A percentile compares a stretch with the other conserved stretches of the same genome.
phyloP scores from a whole-genome alignment of 257 asterid species.

The Ilex asprella region DNA sequence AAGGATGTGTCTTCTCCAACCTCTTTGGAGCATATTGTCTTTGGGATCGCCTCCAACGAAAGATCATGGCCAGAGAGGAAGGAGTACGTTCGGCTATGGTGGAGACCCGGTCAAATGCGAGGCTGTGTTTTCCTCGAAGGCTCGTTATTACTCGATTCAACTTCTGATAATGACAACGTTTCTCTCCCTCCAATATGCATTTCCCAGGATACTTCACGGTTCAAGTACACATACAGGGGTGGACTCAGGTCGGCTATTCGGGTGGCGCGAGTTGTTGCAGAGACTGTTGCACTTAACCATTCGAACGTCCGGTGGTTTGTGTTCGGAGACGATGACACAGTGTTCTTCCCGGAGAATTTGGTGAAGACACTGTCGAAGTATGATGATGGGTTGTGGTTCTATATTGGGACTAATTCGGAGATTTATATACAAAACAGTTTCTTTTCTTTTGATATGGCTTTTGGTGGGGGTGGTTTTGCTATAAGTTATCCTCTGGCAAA shows the following conservation, averaged over 20 bases:
- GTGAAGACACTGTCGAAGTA: slow-evolving; percentile 67
- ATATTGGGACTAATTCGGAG: slow-evolving; percentile 67
- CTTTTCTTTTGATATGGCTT: slow-evolving; percentile 67
- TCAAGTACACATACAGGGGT: slow-evolving; percentile 46
- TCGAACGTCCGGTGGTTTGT: slow-evolving; percentile 73
- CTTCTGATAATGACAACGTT: slow-evolving; percentile 5
- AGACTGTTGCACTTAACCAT: slow-evolving; percentile 49
- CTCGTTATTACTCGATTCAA: slow-evolving; percentile 16
- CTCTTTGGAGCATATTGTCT: slow-evolving; percentile 56
- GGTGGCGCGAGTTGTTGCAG: slow-evolving; percentile 59
- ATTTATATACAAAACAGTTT: slow-evolving; percentile 44
- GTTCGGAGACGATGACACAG: slow-evolving; percentile 83
- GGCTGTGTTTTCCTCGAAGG: slow-evolving; percentile 76
- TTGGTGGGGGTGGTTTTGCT: slow-evolving; percentile 93
- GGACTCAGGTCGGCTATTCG: slow-evolving; percentile 76
- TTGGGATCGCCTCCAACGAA: slow-evolving; percentile 65
- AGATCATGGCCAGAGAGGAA: slow-evolving; percentile 47
- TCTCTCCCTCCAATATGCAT: slow-evolving; percentile 54
- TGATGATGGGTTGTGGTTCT: slow-evolving; percentile 71
- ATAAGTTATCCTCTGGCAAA: slow-evolving; percentile 74
- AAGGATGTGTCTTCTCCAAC: slow-evolving; percentile 29
- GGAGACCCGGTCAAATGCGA: slow-evolving; percentile 56
- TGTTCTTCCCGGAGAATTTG: slow-evolving; percentile 78
- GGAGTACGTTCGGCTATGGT: slow-evolving; percentile 58
- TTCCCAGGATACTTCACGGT: slow-evolving; percentile 53